Conservation (phyloP, 2,329 filamentous ascomycete species). For the Monilinia laxa region DNA sequence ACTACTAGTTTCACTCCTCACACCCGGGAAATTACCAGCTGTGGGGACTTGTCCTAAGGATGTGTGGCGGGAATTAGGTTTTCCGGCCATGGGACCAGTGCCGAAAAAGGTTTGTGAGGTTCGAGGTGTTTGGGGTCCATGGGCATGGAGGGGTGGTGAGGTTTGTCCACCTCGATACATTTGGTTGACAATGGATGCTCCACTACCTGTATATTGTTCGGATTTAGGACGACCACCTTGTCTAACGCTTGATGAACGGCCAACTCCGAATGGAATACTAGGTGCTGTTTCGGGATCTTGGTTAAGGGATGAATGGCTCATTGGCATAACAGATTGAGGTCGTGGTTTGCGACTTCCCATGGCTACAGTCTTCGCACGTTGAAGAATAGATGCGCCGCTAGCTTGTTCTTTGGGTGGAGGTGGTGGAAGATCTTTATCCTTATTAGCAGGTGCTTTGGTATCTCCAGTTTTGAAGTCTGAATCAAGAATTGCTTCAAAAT, state of each 20-base stretch:
- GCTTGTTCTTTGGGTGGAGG: slow-evolving; percentile 55
- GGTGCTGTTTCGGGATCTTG: slow-evolving; percentile 73
- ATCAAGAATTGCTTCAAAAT: slow-evolving; percentile 91
- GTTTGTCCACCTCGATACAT: slow-evolving; percentile 76
- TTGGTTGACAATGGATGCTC: slow-evolving; percentile 76
- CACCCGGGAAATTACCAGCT: slow-evolving; percentile 67
- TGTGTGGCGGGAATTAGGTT: slow-evolving; percentile 55
- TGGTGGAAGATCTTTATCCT: slow-evolving; percentile 81
- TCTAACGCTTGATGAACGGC: slow-evolving; percentile 54
- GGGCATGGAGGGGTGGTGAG: slow-evolving; percentile 57
- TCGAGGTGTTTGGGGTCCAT: slow-evolving; percentile 52
- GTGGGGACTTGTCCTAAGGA: slow-evolving; percentile 49
- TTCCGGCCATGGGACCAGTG: slow-evolving; percentile 50
- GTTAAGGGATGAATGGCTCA: slow-evolving; percentile 44
- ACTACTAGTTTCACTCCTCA: slow-evolving; percentile 52
- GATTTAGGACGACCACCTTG: slow-evolving; percentile 56
- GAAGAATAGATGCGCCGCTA: slow-evolving; percentile 52
- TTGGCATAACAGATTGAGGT: slow-evolving; percentile 58
- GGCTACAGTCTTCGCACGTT: slow-evolving; percentile 62
- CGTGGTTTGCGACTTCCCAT: slow-evolving; percentile 47
- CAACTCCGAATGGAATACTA: slow-evolving; percentile 67
- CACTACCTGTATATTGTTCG: slow-evolving; percentile 58
- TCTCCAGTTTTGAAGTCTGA: slow-evolving; percentile 54
- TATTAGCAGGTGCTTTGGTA: slow-evolving; percentile 28
- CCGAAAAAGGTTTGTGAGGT: slow-evolving; percentile 65